These are phyloP conservation scores for Vitis hybrid DNA, from an alignment of 177 flowering plant species.

Conservation along the genomic window DNA sequence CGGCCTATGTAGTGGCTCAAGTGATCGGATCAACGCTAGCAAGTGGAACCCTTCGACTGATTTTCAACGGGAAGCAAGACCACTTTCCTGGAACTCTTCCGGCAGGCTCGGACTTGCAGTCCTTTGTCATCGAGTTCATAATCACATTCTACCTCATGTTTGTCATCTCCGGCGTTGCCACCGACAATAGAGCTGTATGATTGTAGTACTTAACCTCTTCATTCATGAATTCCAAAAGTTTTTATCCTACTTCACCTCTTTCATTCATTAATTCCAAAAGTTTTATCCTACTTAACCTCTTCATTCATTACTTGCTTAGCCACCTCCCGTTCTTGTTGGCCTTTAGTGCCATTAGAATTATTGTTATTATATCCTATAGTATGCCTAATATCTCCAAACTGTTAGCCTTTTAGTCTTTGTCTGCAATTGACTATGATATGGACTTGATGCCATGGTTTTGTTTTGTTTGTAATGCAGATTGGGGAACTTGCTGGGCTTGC, in stretches of 20 bases:
- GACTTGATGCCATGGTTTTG: neutral
- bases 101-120: constrained; percentile 47
- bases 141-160: constrained; percentile 89
- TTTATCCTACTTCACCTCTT: too few relatives aligned
- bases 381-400: neutral
- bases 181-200: constrained; percentile 78
- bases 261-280: too few relatives aligned
- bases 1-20: constrained; percentile 57
- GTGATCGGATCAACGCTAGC: constrained; percentile 66
- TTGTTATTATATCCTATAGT: too few relatives aligned
- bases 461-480: constrained; percentile 34
- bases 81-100: constrained; percentile 68
- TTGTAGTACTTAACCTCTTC: too few relatives aligned
- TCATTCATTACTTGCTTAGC: too few relatives aligned
- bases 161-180: constrained; percentile 78
- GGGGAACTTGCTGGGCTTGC: constrained; percentile 74
- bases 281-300: too few relatives aligned
- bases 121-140: constrained; percentile 62
- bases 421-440: too few relatives aligned
- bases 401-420: neutral
- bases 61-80: constrained; percentile 43
- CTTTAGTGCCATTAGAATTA: too few relatives aligned
- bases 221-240: too few relatives aligned
- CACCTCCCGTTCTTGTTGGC: too few relatives aligned
- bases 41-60: constrained; percentile 52